Base-by-base conservation (phyloP, 352 stramenopile genomes). In the Pythium chondricola region DNA sequence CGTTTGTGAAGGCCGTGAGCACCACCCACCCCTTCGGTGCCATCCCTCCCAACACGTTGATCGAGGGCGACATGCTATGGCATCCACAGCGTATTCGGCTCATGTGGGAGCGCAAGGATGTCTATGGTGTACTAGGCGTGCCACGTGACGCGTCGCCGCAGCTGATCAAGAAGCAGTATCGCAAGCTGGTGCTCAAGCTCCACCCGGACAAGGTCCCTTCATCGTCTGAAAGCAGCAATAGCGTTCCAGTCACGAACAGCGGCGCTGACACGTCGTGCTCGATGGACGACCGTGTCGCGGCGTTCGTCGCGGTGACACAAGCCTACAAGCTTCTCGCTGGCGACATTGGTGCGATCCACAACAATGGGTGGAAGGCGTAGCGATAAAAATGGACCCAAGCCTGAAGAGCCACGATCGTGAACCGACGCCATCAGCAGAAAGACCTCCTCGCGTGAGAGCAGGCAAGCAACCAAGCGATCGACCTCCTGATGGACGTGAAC, bases 401-500 rank as follows among this genome's bases (percentile, higher is more conserved):
- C n/a, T n/a, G n/a, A 10, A 17, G 29, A 33, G 8, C 29, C 8
- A 33, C 29, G 29, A 33, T 8, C 8, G 29, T 8, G 18, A 45
- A 10, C 7, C 14, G n/a, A 25, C 39, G 27, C 18, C 39, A 45
- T 13, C 8, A 33, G 29, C 29, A 13, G 13, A 9, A 9, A 18
- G 35, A 22, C 18, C 16, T 36, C 16, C 30, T 36, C n/a, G n/a
- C n/a, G n/a, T n/a, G n/a, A n/a, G n/a, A n/a, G n/a, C n/a, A n/a
- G n/a, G n/a, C n/a, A n/a, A n/a, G n/a, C n/a, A n/a, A n/a, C n/a
- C n/a, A n/a, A n/a, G n/a, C n/a, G n/a, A n/a, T n/a, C n/a, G n/a
- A n/a, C n/a, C n/a, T n/a, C n/a, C n/a, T n/a, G n/a, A 96, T 96
- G 87, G 85, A 97, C 51, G 82, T 93, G 63, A 96, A 95, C 55